Evolutionary conservation across 1,139 yeast species (phyloP), one percentile per base, ranked within the genome.

Genomic region (Yamadazyma atlantica): DNA sequence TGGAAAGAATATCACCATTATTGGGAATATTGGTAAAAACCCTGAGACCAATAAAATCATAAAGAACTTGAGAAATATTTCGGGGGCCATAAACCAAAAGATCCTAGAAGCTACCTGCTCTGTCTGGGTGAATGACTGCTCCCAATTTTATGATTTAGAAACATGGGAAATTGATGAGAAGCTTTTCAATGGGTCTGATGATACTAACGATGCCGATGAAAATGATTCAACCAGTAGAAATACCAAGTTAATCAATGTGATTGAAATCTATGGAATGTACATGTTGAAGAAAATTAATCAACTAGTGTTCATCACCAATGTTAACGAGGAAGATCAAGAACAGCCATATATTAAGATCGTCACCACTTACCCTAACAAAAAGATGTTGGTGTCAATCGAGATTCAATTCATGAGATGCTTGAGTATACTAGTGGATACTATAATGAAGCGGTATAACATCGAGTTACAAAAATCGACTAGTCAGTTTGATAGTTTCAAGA

Each of bases 391-490:
- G 1, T 65, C 73, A 42, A 56, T 71, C 39, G 77, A 71, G 48
- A 69, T 71, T 35, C 77, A 71, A 46, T 71, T 71, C 45, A 67
- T 71, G 70, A 55, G 77, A 52, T 65, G 73, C 48, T 58, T 71
- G 49, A 67, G 66, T 35, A 66, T 69, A 18, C 46, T 70, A 4
- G 57, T 69, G 31, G 76, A 71, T 39, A 67, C 75, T 2, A 57
- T 69, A 16, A 66, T 71, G 68, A 71, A 71, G 44, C 62, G 57
- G 43, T 71, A 68, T 43, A 60, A 59, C 26, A 53, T 66, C 10
- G 75, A 71, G 42, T 39, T 45, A 29, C 41, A 45, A 25, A 45
- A 46, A 29, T 46, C 48, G 13, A 50, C 49, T 17, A 46, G 46
- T 4, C 42, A 43, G 10, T 45, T 52, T 25, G 57, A 60, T 12